Evolutionary conservation across 2,329 filamentous ascomycete genomes (phyloP).

Genomic region (Neofusicoccum umdonicola): DNA sequence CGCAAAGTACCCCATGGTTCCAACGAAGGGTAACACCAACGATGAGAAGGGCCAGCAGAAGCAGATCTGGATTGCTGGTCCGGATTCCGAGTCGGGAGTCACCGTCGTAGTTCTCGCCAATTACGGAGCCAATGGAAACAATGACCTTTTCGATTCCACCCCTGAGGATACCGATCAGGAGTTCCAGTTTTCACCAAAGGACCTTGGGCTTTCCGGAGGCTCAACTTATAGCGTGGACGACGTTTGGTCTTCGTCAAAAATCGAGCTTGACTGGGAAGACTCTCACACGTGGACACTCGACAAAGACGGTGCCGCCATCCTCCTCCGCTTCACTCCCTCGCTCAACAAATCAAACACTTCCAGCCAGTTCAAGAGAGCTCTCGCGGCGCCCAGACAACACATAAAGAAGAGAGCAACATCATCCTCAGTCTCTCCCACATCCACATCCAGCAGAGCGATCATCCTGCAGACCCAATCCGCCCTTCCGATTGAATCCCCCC

Average conservation of each 20-base stretch:
- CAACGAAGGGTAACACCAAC: constrained; percentile 19
- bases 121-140: constrained; percentile 24
- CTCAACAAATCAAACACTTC: too few species aligned
- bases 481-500: too few species aligned
- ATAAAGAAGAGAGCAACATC: too few species aligned
- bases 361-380: too few species aligned
- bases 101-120: constrained; percentile 28
- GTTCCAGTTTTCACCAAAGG: neutral
- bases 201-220: neutral
- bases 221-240: neutral
- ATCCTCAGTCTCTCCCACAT: too few species aligned
- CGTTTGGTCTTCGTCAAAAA: neutral
- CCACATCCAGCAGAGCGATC: too few species aligned
- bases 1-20: constrained; percentile 27
- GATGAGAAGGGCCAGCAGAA: constrained; percentile 24
- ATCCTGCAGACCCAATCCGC: too few species aligned
- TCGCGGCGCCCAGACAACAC: too few species aligned
- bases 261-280: neutral
- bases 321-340: neutral
- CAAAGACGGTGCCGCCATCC: neutral
- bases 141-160: neutral
- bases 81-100: constrained; percentile 15
- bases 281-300: neutral
- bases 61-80: constrained; percentile 30
- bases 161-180: neutral